These are phyloP conservation scores for Fomitopsis pulvina DNA, from an alignment of 768 basidiomycete genomes.

Conservation along the genomic window DNA sequence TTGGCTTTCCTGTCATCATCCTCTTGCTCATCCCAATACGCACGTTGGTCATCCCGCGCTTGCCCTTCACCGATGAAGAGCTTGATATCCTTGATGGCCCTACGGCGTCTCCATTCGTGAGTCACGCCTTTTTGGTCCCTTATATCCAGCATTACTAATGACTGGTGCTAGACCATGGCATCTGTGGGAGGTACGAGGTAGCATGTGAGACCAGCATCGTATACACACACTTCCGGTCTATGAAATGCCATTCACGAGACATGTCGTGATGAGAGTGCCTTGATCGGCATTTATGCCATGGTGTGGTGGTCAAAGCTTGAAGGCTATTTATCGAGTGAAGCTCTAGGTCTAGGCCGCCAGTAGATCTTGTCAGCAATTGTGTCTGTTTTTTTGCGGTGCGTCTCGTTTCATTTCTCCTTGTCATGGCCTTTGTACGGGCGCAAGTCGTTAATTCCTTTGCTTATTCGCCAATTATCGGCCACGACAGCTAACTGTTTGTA, in stretches of 20 bases:
- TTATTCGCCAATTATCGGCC: too few relatives aligned
- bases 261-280: too few relatives aligned
- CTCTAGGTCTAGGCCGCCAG: too few relatives aligned
- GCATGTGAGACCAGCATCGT: background rate
- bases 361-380: too few relatives aligned
- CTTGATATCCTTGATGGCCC: slow-evolving; percentile 83
- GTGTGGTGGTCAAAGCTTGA: too few relatives aligned
- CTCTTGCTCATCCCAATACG: slow-evolving; percentile 76
- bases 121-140: slow-evolving; percentile 24
- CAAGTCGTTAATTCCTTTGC: too few relatives aligned
- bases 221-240: background rate
- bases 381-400: too few relatives aligned
- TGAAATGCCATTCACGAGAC: background rate
- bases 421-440: too few relatives aligned
- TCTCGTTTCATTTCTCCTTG: too few relatives aligned
- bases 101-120: slow-evolving; percentile 79
- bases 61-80: slow-evolving; percentile 75
- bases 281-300: too few relatives aligned
- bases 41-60: slow-evolving; percentile 58
- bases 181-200: slow-evolving; percentile 33
- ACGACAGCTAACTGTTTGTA: too few relatives aligned
- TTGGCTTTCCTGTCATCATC: slow-evolving; percentile 88
- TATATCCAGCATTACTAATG: background rate
- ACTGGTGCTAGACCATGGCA: slow-evolving; percentile 31
- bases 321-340: too few relatives aligned